A percentile compares a stretch with the other conserved stretches of the same genome.
Evolutionary conservation across 148 eudicot genomes (phyloP).

Genomic region (Fagopyrum homotropicum): DNA sequence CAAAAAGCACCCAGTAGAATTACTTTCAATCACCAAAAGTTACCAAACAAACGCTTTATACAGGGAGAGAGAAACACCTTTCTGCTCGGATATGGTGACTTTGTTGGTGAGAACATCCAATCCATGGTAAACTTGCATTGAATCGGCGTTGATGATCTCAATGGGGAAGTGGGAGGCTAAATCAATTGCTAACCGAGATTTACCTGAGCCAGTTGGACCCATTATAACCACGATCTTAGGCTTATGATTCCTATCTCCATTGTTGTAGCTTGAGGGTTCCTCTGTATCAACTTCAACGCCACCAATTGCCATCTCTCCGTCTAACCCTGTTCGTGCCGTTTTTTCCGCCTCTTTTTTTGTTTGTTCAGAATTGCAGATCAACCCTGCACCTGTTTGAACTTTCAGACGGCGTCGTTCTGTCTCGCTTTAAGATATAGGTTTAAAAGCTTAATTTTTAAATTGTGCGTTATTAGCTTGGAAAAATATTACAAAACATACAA

Average conservation of each 20-base stretch:
- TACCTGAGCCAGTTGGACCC: constrained; percentile 93
- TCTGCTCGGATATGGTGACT: constrained; percentile 66
- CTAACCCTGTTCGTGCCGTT: neutral
- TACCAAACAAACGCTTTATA: neutral
- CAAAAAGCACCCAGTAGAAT: constrained; percentile 11
- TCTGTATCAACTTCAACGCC: neutral
- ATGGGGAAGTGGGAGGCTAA: constrained; percentile 68
- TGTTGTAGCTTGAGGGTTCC: constrained; percentile 22
- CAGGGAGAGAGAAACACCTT: constrained; percentile 35
- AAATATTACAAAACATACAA: too few relatives aligned
- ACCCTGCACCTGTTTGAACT: neutral
- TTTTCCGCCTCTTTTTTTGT: neutral
- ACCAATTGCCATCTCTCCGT: neutral
- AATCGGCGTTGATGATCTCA: constrained; percentile 85
- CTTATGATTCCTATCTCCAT: constrained; percentile 26
- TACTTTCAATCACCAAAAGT: neutral
- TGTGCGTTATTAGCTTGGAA: too few relatives aligned
- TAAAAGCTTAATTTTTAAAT: too few relatives aligned
- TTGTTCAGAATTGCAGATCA: neutral
- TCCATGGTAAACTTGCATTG: constrained; percentile 89
- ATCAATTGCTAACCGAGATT: constrained; percentile 71
- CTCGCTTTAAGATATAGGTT: neutral
- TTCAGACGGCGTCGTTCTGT: neutral
- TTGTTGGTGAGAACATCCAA: constrained; percentile 92
- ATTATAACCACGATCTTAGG: constrained; percentile 66